Evolutionary conservation across 2,329 filamentous ascomycete species (phyloP), one percentile per base, ranked within the genome.

Genomic region (Colletotrichum chlorophyti): DNA sequence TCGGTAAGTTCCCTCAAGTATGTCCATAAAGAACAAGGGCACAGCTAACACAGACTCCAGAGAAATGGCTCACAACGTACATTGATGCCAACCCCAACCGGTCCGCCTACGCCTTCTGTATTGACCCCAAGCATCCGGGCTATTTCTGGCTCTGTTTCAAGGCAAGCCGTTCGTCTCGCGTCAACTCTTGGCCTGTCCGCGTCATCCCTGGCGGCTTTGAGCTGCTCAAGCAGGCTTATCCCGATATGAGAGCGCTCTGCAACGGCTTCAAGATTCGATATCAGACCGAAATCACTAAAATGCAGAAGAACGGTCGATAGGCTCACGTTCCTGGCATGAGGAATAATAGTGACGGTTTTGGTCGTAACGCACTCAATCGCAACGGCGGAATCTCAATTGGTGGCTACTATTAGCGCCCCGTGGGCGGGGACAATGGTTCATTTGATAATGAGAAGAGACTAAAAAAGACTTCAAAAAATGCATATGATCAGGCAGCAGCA

Each of bases 121-220:
- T 97, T 71, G 93, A 98, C 71, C 83, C 89, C 29, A 93, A 93
- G 74, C 90, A 94, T 71, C 91, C 95, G 0, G 95, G 95, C 29
- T 97, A 97, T 79, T 99, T 99, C 77, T 90, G 87, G 78, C 84
- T 99, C 35, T 96, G 93, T 79, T 99, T 97, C 86, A 98, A 98
- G 79, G 91, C 93, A 21, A 94, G 91, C 61, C 84, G 88, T 66
- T 81, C 83, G 45, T 90, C 91, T 3, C 83, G 81, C 40, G 85
- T 94, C 50, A 87, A 90, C 63, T 87, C 86, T 42, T 93, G 94
- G 88, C 86, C 87, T 5, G 91, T 99, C 63, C 93, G 95, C 66
- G 88, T 97, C 32, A 90, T 98, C 15, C 95, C 95, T 3, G 91
- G 96, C 68, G 95, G 91, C 5, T 99, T 94, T 70, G 93, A 98